These are phyloP conservation scores for Monosporozyma solicola DNA, from an alignment of 805 yeast genomes.

Conservation along the genomic window DNA sequence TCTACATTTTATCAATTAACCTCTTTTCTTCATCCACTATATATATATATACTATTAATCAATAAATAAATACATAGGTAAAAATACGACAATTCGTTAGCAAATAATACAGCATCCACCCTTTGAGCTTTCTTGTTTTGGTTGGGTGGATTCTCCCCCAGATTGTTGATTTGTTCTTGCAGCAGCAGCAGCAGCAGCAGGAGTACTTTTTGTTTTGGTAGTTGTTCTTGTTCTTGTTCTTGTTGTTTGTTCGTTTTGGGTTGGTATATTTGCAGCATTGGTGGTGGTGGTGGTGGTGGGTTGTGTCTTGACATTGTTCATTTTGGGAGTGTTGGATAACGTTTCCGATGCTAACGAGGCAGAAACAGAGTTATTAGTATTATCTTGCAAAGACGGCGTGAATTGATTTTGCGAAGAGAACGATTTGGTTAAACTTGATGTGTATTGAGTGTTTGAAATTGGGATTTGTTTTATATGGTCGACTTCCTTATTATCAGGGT, in stretches of 20 bases:
- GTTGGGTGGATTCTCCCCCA: not conserved
- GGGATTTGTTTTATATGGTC: not conserved
- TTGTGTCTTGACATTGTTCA: not conserved
- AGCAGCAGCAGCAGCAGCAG: not conserved
- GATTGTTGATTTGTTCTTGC: not conserved
- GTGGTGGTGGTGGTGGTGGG: not conserved
- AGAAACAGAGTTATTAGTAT: not conserved
- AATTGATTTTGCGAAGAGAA: not conserved
- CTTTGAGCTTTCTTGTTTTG: not conserved
- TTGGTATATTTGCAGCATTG: no score
- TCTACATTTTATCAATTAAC: conserved; percentile 77
- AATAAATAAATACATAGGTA: not conserved
- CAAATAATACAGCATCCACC: not conserved
- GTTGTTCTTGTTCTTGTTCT: not conserved
- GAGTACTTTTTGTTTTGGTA: no score
- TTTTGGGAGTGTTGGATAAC: not conserved
- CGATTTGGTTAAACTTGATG: not conserved
- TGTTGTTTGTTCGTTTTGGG: not conserved
- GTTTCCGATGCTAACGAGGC: not conserved
- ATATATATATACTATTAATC: not conserved
- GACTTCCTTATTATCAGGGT: not conserved
- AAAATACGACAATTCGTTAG: not conserved
- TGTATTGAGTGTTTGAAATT: not conserved
- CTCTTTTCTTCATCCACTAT: not conserved
- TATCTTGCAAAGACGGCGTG: not conserved